Base-by-base conservation (phyloP, 2,329 filamentous ascomycete species). In the Alternaria triticimaculans region DNA sequence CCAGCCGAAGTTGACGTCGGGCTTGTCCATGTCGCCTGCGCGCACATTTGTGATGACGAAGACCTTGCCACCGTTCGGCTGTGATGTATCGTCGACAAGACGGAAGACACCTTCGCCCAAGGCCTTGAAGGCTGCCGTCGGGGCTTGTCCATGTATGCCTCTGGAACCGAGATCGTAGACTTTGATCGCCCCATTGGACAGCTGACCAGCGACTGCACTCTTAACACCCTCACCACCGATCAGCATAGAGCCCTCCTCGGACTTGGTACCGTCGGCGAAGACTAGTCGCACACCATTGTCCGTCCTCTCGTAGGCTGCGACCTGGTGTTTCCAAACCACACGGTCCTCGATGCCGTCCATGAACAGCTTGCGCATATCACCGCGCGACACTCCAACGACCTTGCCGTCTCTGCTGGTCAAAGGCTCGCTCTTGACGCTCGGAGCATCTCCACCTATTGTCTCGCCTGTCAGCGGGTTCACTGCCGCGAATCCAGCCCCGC, bases 121-220 rank as follows among this genome's bases (percentile, higher is more conserved):
- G 0, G 76, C 83, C 63, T 85, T 87, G 81, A 90, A 91, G 0
- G 88, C 88, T 0, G 85, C 83, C 0, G 84, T 87, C 0, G 88
- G 87, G 8, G 89, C 87, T 72, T 90, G 87, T 0, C 89, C 89
- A 67, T 91, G 89, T 23, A 91, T 90, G 2, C 88, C 88, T 51
- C 88, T 78, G 0, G 88, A 86, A 4, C 88, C 88, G 0, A 87
- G 87, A 68, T 91, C 89, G 71, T 86, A 90, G 5, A 88, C 85
- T 74, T 89, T 90, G 49, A 90, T 74, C 53, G 79, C 84, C 2
- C 87, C 88, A 5, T 80, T 80, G 0, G 86, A 88, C 5, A 90
- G 78, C 76, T 91, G 88, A 68, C 83, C 85, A 0, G 88, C 87
- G 12, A 90, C 82, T 55, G 82, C 82, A 9, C 88, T 90, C 70